These are phyloP conservation scores for Talaromyces atroroseus DNA, from an alignment of 2,329 filamentous ascomycete species.

Conservation along the genomic window DNA sequence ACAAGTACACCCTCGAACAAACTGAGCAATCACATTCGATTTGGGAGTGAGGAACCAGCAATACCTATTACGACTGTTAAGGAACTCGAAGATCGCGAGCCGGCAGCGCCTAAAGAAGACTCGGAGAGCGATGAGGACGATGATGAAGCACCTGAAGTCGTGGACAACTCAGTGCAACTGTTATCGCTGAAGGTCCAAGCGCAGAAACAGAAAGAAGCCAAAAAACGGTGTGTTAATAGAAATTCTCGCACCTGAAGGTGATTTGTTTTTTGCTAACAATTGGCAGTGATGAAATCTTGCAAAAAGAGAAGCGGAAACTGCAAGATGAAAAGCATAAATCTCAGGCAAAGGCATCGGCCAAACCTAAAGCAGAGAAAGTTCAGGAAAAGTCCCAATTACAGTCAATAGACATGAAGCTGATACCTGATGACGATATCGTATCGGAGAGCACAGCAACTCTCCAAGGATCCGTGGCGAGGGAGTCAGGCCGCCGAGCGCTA, in stretches of 20 bases:
- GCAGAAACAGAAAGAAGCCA: conserved; percentile 33
- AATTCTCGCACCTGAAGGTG: not conserved
- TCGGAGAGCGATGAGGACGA: conserved; percentile 23
- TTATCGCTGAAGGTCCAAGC: conserved; percentile 33
- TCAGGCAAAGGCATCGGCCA: conserved; percentile 30
- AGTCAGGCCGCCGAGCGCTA: conserved; percentile 34
- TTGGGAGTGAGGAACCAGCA: conserved; percentile 38
- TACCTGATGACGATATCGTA: conserved; percentile 31
- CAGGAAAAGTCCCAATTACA: conserved; percentile 1
- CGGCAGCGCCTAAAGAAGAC: conserved; percentile 1
- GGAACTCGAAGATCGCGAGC: conserved; percentile 17
- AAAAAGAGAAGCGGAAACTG: conserved; percentile 36
- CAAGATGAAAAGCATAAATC: conserved; percentile 35
- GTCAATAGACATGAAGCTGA: conserved; percentile 9
- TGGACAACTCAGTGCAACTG: conserved; percentile 37
- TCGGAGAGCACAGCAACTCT: conserved; percentile 40
- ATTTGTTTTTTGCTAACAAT: not conserved
- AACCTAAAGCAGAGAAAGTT: conserved; percentile 26
- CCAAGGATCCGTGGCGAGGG: conserved; percentile 33
- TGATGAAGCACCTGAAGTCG: conserved; percentile 39
- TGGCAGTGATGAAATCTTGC: conserved; percentile 32
- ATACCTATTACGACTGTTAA: conserved; percentile 19
- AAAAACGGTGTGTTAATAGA: conserved; percentile 30
- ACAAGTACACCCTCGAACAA: not conserved
- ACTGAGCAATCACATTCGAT: conserved; percentile 28